These are phyloP conservation scores for Beauveria caledonica DNA, from an alignment of 2,329 filamentous ascomycete genomes.

Conservation along the genomic window DNA sequence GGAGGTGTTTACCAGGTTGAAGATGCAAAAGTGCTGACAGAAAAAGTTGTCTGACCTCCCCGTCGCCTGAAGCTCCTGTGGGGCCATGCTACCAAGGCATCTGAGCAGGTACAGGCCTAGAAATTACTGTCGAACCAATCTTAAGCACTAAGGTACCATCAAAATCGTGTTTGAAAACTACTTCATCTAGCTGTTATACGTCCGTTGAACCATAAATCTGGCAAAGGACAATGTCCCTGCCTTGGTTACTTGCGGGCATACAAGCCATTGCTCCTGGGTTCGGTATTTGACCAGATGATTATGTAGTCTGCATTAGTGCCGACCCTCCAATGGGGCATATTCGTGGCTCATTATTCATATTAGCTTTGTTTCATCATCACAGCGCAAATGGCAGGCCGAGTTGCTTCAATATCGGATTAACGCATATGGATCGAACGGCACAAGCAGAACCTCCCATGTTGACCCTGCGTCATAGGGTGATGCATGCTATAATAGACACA, in stretches of 20 bases:
- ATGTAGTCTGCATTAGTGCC: background rate
- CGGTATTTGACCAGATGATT: background rate
- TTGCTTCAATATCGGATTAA: conserved; percentile 7
- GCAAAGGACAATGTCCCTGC: too few relatives aligned
- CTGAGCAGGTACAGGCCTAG: too few relatives aligned
- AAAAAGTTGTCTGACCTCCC: background rate
- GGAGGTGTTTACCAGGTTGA: background rate
- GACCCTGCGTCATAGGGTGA: conserved; percentile 4
- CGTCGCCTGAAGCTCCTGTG: conserved; percentile 1
- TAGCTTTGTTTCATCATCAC: background rate
- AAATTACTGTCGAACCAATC: too few relatives aligned
- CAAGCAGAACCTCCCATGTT: background rate
- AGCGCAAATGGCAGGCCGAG: background rate
- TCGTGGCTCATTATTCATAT: background rate
- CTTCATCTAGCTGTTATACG: too few relatives aligned
- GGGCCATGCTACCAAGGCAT: background rate
- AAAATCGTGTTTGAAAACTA: fast-evolving
- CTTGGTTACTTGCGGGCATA: too few relatives aligned
- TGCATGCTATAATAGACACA: conserved; percentile 9
- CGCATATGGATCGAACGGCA: conserved; percentile 7
- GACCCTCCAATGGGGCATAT: background rate
- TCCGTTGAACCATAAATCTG: too few relatives aligned
- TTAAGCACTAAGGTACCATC: too few relatives aligned
- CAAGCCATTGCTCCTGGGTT: background rate
- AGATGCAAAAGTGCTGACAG: background rate